Percentiles rank a stretch among this genome's conserved stretches.
Conservation (phyloP, 2,329 filamentous ascomycete genomes). For the Botrytis galanthina region DNA sequence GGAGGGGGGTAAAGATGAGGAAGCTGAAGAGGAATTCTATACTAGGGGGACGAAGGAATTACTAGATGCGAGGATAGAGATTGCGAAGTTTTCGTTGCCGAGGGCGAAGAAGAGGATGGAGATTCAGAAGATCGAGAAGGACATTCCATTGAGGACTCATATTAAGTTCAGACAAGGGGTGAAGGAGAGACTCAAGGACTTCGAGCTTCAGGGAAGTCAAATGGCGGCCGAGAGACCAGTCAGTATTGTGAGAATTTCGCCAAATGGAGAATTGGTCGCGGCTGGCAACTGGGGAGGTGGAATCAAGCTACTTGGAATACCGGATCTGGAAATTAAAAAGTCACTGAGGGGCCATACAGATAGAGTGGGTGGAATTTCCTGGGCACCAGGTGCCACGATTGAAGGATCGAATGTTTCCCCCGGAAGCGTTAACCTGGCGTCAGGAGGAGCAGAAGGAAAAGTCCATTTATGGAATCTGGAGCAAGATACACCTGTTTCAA, state of each 20-base stretch:
- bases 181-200: conserved; percentile 76
- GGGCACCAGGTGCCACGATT: conserved; percentile 81
- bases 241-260: conserved; percentile 87
- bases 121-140: conserved; percentile 76
- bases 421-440: conserved; percentile 78
- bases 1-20: conserved; percentile 56
- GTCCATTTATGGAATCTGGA: conserved; percentile 88
- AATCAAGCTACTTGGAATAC: conserved; percentile 81
- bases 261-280: conserved; percentile 77
- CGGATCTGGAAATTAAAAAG: conserved; percentile 72
- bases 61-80: conserved; percentile 71
- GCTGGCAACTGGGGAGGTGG: conserved; percentile 92
- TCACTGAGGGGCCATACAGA: conserved; percentile 81
- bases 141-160: conserved; percentile 82
- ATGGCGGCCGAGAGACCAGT: conserved; percentile 88
- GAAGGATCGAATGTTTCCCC: conserved; percentile 68
- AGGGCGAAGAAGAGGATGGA: conserved; percentile 73
- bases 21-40: conserved; percentile 92
- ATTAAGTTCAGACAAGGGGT: conserved; percentile 88
- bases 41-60: conserved; percentile 76
- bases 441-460: conserved; percentile 83
- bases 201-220: conserved; percentile 92
- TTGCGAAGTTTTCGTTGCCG: conserved; percentile 81
- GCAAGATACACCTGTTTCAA: conserved; percentile 80
- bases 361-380: conserved; percentile 85